Evolutionary conservation across 176 grass and related monocot genomes (phyloP).

Genomic region (Triticum timopheevii): DNA sequence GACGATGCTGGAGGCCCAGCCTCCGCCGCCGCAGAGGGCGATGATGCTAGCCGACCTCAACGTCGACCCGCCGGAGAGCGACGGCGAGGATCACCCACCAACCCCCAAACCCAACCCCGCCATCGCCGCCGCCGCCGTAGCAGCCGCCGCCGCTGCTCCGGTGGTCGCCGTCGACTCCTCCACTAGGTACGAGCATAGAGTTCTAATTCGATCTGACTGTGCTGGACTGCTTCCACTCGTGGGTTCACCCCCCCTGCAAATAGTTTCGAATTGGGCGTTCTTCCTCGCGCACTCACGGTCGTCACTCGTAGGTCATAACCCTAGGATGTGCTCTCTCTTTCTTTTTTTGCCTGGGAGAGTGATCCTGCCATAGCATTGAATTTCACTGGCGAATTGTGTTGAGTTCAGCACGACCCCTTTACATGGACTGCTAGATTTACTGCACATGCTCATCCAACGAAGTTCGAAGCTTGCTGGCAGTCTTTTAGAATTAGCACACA

Average conservation of each 20-base stretch:
- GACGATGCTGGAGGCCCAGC: slow-evolving; percentile 29
- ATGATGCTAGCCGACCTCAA: slow-evolving; percentile 84
- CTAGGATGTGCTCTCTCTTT: background rate
- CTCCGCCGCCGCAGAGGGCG: slow-evolving; percentile 47
- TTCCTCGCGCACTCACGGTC: background rate
- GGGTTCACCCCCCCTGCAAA: background rate
- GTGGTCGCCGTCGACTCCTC: slow-evolving; percentile 25
- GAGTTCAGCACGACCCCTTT: background rate
- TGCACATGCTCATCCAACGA: background rate
- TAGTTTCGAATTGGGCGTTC: slow-evolving; percentile 6
- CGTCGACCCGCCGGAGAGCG: slow-evolving; percentile 77
- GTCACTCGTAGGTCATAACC: background rate
- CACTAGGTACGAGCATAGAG: slow-evolving; percentile 34
- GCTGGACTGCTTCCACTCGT: background rate
- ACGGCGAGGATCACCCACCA: slow-evolving; percentile 65
- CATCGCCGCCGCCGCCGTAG: background rate
- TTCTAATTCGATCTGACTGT: slow-evolving; percentile 14
- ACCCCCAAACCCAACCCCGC: slow-evolving; percentile 33
- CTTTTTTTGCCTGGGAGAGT: too few relatives aligned
- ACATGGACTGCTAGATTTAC: background rate
- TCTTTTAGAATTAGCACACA: background rate
- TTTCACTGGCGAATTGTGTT: too few relatives aligned
- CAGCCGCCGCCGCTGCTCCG: slow-evolving; percentile 2
- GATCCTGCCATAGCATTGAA: background rate
- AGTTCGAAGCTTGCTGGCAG: background rate